phyloP scores from a whole-genome alignment of 192 early-diverging fungal species.

The Spinellus fusiger region DNA sequence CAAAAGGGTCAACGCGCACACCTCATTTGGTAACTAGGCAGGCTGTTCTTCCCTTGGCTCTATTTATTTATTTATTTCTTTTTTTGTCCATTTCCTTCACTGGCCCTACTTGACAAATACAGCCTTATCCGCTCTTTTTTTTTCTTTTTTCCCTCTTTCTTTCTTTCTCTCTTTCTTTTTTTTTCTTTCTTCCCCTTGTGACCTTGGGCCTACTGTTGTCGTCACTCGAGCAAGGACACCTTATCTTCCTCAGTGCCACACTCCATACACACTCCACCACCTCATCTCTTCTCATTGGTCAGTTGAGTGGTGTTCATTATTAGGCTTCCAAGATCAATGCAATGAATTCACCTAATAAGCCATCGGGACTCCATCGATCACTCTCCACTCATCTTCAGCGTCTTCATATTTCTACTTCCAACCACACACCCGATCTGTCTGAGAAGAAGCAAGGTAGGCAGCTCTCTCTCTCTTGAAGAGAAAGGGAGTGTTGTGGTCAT shows the following conservation, averaged over 20 bases:
- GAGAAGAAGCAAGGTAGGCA: neutral
- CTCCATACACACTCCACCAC: neutral
- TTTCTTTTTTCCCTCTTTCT: neutral
- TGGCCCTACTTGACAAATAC: neutral
- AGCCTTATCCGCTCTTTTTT: neutral
- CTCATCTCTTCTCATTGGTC: neutral
- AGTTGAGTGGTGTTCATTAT: neutral
- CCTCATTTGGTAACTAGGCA: neutral
- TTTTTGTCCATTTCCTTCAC: neutral
- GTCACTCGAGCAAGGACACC: no score
- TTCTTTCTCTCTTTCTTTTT: constrained; percentile 3
- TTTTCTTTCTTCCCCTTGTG: neutral
- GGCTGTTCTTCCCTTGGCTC: neutral
- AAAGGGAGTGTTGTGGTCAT: neutral
- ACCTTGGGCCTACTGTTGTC: neutral
- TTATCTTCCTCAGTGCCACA: no score
- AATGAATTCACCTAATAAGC: constrained; percentile 8
- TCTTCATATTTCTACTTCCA: constrained; percentile 6
- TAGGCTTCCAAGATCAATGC: neutral
- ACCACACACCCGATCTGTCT: constrained; percentile 4
- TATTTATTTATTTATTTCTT: neutral
- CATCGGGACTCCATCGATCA: constrained; percentile 16
- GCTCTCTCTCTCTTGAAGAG: neutral
- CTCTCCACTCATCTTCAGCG: constrained; percentile 24
- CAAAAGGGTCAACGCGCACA: neutral